These are phyloP conservation scores for Murraya paniculata DNA, from an alignment of 345 rosid genomes.

Conservation along the genomic window DNA sequence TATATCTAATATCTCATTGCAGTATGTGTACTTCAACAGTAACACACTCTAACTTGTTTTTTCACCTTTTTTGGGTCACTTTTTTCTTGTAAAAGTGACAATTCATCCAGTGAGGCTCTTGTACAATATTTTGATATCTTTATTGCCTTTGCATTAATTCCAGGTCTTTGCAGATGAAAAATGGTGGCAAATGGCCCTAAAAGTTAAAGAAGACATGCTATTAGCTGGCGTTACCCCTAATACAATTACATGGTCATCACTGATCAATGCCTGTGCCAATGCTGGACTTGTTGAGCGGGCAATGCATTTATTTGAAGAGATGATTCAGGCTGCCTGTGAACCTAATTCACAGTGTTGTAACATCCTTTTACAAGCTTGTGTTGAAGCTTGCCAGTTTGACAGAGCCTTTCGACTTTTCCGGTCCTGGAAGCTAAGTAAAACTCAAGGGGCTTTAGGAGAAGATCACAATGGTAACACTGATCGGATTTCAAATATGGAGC, in stretches of 20 bases:
- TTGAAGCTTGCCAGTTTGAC: slow-evolving; percentile 84
- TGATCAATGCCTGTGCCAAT: slow-evolving; percentile 90
- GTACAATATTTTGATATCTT: not conserved
- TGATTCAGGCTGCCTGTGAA: slow-evolving; percentile 78
- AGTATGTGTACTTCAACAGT: slow-evolving; percentile 1
- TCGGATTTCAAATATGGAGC: slow-evolving; percentile 18
- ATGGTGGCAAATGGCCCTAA: slow-evolving; percentile 85
- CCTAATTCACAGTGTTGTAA: slow-evolving; percentile 89
- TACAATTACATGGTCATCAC: slow-evolving; percentile 79
- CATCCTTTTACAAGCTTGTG: slow-evolving; percentile 84
- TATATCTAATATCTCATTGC: slow-evolving; percentile 24
- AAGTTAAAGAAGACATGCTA: slow-evolving; percentile 82
- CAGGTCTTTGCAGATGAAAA: slow-evolving; percentile 92
- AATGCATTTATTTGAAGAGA: slow-evolving; percentile 71
- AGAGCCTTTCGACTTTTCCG: slow-evolving; percentile 87
- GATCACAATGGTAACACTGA: slow-evolving; percentile 17
- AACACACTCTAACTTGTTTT: not conserved
- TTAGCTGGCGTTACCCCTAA: slow-evolving; percentile 69
- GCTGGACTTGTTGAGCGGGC: slow-evolving; percentile 86
- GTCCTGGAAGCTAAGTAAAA: slow-evolving; percentile 53
- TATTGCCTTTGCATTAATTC: slow-evolving; percentile 7
- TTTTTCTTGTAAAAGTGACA: not conserved
- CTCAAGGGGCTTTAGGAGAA: slow-evolving; percentile 27
- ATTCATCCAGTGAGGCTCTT: not conserved
- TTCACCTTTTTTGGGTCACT: not conserved